Evolutionary conservation across 1,284 basidiomycete genomes (phyloP), one percentile per base, ranked within the genome.

Genomic region (Ustilago tritici): DNA sequence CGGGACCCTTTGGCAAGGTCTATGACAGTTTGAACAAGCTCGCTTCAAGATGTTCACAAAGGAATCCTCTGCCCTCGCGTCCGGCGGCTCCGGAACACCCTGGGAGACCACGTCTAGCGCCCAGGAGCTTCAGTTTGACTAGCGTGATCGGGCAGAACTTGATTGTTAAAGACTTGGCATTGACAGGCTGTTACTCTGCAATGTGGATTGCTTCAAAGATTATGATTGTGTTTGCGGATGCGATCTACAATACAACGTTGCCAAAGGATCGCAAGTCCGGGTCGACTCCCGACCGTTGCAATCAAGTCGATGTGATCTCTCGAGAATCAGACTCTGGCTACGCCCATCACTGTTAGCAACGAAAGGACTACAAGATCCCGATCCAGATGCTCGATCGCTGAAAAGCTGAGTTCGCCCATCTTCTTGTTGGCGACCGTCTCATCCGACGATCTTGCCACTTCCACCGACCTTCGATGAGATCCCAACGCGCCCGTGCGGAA

Each of bases 311-410:
- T 28, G 23, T 28, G 23, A 28, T 28, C 23, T 28, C 23, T 28
- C 23, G 23, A 28, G 23, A 28, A 28, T 49, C 52, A 64, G 32
- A 70, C 28, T 35, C 54, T 64, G 50, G 52, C 70, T 35, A 58
- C 55, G 23, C 70, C 70, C 57, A 73, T 64, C n/a, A 73, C 55
- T 5, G 70, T 65, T n/a, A 73, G n/a, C n/a, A 73, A 38, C 38
- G 65, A 64, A 9, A 73, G 47, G 41, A 73, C 61, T 12, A 73
- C 58, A n/a, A 73, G 55, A 43, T 73, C 70, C 31, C 65, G 70
- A 47, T 73, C 62, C 28, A 61, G 4, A 19, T 50, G 23, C 6
- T 50, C 54, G 28, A 55, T 40, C 17, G 19, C 36, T 6, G 55
- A 32, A 7, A 73, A 73, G 10, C 31, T 50, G 34, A 73, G 61